Base-by-base conservation (phyloP, 805 yeast species). In the Saccharomycopsis oosterbeekiorum region DNA sequence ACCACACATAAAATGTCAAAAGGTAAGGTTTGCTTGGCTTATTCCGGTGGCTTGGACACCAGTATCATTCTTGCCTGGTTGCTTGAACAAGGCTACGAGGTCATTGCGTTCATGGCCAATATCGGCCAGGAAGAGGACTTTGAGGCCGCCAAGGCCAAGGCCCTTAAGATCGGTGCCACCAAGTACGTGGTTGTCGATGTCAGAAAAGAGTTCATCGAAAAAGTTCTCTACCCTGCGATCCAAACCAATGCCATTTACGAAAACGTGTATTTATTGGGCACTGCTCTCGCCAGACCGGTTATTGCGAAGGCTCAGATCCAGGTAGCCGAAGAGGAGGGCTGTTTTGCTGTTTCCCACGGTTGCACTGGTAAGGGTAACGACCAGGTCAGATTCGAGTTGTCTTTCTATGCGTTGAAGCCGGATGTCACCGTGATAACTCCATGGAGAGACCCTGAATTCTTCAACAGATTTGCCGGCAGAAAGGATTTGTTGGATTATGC, bases 321-420 rank as follows among this genome's bases (percentile, higher is more conserved):
- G 71, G 97, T 90, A 66, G 99, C 99, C 65, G 96, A 91, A 78
- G 83, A 88, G 70, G 96, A 94, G 76, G 97, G 97, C 67, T 94
- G 99, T 82, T 91, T 93, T 70, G 98, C 98, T 59, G 99, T 94
- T 57, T 85, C 97, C 57, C 99, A 94, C 76, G 99, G 99, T 66
- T 94, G 99, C 80, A 94, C 99, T 68, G 99, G 99, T 79, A 94
- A 94, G 80, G 99, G 99, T 79, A 94, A 94, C 75, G 99, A 94
- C 77, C 99, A 94, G 80, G 97, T 94, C 67, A 88, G 99, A 78
- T 94, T 94, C 74, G 99, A 94, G 79, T 81, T 94, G 65, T 86
- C 96, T 9, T 94, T 94, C 82, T 94, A 94, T 76, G 99, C 98
- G 42, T 84, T 94, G 75, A 92, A 94, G 79, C 99, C 99, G 53